A percentile compares a stretch with the other conserved stretches of the same genome.
Evolutionary conservation across 208 protist genomes (phyloP).

Genomic region (Tritrichomonas foetus): DNA sequence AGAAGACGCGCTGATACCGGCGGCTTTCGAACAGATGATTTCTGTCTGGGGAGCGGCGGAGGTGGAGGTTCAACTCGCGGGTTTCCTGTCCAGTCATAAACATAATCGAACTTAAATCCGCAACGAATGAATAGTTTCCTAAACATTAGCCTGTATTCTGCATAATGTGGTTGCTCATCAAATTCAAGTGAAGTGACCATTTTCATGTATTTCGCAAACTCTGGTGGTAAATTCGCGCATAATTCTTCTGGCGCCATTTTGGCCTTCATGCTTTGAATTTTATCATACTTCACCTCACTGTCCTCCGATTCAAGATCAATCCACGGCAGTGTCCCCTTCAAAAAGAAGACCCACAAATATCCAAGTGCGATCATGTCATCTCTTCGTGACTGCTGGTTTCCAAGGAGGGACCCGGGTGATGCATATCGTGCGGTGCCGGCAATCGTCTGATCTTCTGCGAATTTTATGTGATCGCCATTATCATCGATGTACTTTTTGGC

Average conservation of each 20-base stretch:
- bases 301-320: neutral
- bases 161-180: too few species aligned
- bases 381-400: neutral
- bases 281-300: neutral
- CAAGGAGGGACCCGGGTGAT: neutral
- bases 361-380: neutral
- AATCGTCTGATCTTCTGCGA: conserved; percentile 71
- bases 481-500: neutral
- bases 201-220: conserved; percentile 69
- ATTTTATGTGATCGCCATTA: conserved; percentile 87
- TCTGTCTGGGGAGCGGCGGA: too few species aligned
- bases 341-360: neutral
- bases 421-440: neutral
- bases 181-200: too few species aligned
- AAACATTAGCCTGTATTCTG: too few species aligned
- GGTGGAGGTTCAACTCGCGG: too few species aligned
- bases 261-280: conserved; percentile 48
- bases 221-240: conserved; percentile 69
- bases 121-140: too few species aligned
- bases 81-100: too few species aligned
- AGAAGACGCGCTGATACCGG: too few species aligned
- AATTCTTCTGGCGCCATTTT: conserved; percentile 81
- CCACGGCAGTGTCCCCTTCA: conserved; percentile 17
- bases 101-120: too few species aligned
- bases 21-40: too few species aligned